phyloP scores from a whole-genome alignment of 495 filamentous ascomycete species.

The Penicillium salamii region DNA sequence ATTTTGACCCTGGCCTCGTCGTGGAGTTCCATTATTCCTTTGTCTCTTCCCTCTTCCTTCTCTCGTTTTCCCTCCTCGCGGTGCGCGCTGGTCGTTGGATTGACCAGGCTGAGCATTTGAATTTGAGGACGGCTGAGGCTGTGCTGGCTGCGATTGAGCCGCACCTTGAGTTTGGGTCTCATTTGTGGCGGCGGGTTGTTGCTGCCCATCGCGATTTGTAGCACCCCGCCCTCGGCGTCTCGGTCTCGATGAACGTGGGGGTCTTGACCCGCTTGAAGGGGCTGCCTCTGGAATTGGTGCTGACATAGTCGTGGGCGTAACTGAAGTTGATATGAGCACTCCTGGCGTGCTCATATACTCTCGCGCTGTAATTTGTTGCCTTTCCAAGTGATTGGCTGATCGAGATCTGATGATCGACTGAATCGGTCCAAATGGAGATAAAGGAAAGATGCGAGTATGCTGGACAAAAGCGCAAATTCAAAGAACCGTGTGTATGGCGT shows the following conservation, averaged over 20 bases:
- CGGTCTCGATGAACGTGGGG: conserved; percentile 25
- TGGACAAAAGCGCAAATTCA: neutral
- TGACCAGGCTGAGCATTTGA: conserved; percentile 9
- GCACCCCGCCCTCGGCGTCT: conserved; percentile 36
- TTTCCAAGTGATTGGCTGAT: neutral
- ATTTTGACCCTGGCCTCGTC: conserved; percentile 22
- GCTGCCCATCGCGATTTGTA: conserved; percentile 22
- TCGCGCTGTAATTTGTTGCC: neutral
- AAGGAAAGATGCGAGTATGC: neutral
- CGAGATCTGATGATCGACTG: neutral
- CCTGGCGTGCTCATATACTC: neutral
- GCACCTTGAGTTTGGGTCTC: neutral
- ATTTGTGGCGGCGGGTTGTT: conserved; percentile 5
- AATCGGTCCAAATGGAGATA: neutral
- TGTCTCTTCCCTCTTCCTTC: conserved; percentile 38
- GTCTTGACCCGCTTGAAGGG: conserved; percentile 13
- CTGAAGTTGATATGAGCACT: neutral
- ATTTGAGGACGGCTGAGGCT: conserved; percentile 6
- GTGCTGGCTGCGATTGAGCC: neutral
- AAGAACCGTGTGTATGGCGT: neutral
- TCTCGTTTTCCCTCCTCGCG: conserved; percentile 29
- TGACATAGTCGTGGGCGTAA: conserved; percentile 17
- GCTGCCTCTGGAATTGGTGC: conserved; percentile 4
- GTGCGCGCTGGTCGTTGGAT: conserved; percentile 20
- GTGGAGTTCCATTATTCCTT: conserved; percentile 20